Evolutionary conservation across 257 asterid genomes (phyloP).

Genomic region (Salvia rosmarinus): DNA sequence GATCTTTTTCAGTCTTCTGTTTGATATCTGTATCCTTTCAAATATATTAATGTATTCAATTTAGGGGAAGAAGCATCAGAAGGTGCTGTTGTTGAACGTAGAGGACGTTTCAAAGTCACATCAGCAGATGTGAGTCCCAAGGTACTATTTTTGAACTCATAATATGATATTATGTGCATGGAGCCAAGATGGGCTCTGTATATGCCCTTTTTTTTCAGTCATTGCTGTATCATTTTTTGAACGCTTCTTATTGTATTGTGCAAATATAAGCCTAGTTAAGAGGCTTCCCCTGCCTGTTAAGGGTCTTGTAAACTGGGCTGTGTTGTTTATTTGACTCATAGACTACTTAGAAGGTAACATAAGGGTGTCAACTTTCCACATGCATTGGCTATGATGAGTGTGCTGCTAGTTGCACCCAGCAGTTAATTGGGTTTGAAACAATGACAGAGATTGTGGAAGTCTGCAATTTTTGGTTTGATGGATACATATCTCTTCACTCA

Average conservation of each 20-base stretch:
- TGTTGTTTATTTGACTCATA: background rate
- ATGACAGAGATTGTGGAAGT: background rate
- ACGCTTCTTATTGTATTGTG: slow-evolving; percentile 15
- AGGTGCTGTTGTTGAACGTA: slow-evolving; percentile 74
- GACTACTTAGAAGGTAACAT: background rate
- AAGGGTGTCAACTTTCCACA: background rate
- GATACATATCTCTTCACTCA: slow-evolving; percentile 35
- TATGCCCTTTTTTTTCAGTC: background rate
- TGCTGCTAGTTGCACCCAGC: slow-evolving; percentile 1
- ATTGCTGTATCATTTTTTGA: background rate
- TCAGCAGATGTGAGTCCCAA: slow-evolving; percentile 74
- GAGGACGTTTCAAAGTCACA: slow-evolving; percentile 94
- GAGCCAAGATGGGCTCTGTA: background rate
- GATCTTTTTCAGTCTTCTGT: slow-evolving; percentile 1
- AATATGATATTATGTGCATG: slow-evolving; percentile 10
- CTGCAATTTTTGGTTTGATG: background rate
- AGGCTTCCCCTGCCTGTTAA: background rate
- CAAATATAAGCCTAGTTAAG: background rate
- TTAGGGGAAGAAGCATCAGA: slow-evolving; percentile 79
- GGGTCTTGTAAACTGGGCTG: background rate
- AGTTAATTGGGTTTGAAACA: background rate
- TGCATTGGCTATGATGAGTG: slow-evolving; percentile 10
- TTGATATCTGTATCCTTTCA: background rate
- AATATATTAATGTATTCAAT: slow-evolving; percentile 32
- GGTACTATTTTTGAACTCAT: slow-evolving; percentile 41